phyloP scores from a whole-genome alignment of 2,329 filamentous ascomycete genomes.

The Penicillium griseofulvum region DNA sequence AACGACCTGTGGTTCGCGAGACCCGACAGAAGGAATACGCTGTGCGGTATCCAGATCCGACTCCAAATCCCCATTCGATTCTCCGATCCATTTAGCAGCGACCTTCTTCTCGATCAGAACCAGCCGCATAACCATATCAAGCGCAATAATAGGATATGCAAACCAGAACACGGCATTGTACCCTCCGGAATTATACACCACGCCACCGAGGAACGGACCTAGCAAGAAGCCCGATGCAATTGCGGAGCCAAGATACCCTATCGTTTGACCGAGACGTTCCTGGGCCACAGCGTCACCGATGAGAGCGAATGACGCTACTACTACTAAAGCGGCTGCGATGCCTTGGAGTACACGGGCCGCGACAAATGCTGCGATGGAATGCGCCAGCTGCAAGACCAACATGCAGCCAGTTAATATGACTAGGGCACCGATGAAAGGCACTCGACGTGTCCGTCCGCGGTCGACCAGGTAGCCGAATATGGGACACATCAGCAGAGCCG shows the following conservation, averaged over 20 bases:
- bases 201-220: slow-evolving; percentile 59
- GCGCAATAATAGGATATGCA: slow-evolving; percentile 51
- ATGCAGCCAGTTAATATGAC: slow-evolving; percentile 54
- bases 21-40: neutral
- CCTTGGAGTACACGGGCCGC: slow-evolving; percentile 58
- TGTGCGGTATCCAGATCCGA: slow-evolving; percentile 14
- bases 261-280: slow-evolving; percentile 59
- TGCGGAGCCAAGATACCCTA: slow-evolving; percentile 58
- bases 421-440: slow-evolving; percentile 59
- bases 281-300: slow-evolving; percentile 58
- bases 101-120: slow-evolving; percentile 63
- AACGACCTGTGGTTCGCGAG: neutral
- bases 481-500: slow-evolving; percentile 28
- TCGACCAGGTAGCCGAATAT: slow-evolving; percentile 31
- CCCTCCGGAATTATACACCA: slow-evolving; percentile 59
- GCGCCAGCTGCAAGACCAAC: slow-evolving; percentile 53
- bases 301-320: slow-evolving; percentile 59
- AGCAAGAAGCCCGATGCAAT: slow-evolving; percentile 57
- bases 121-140: slow-evolving; percentile 61
- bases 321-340: slow-evolving; percentile 57
- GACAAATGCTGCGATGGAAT: slow-evolving; percentile 49
- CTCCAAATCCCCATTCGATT: slow-evolving; percentile 24
- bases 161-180: slow-evolving; percentile 60
- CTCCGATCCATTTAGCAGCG: slow-evolving; percentile 36
- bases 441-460: slow-evolving; percentile 45